Evolutionary conservation across 495 filamentous ascomycete species (phyloP).

Genomic region (Neurospora tetrasperma): DNA sequence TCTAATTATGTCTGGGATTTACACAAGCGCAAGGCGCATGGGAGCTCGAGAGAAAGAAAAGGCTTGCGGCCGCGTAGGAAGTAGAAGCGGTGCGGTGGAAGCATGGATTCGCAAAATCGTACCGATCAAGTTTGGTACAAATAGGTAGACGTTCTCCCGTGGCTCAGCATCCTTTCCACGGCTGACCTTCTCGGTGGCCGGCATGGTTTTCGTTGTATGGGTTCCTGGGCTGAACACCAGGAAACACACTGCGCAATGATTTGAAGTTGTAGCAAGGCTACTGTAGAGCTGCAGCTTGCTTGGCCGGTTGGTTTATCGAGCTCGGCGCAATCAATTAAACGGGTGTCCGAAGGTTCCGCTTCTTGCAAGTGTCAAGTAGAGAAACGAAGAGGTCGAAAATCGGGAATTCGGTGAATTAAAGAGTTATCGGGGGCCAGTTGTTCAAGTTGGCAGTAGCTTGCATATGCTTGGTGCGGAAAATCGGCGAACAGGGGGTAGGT

Average conservation of each 20-base stretch:
- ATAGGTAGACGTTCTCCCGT: slow-evolving; percentile 73
- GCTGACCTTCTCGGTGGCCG: background rate
- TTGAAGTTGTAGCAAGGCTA: background rate
- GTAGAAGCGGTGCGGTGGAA: background rate
- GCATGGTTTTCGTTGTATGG: background rate
- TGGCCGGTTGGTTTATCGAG: background rate
- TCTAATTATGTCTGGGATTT: background rate
- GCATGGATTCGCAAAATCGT: slow-evolving; percentile 4
- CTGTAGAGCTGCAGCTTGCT: background rate
- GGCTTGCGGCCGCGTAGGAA: background rate
- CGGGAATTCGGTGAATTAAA: background rate
- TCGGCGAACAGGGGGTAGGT: background rate
- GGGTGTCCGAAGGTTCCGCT: background rate
- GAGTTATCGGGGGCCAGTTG: background rate
- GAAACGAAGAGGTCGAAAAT: background rate
- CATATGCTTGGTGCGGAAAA: background rate
- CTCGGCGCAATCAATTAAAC: background rate
- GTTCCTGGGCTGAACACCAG: background rate
- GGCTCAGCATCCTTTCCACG: slow-evolving; percentile 9
- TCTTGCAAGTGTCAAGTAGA: background rate
- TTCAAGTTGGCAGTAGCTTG: background rate
- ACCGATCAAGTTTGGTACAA: slow-evolving; percentile 78
- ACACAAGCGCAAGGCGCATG: background rate
- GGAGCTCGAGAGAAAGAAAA: background rate
- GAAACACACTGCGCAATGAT: background rate